These are phyloP conservation scores for Penstemon eatonii DNA, from an alignment of 257 asterid genomes.

Conservation along the genomic window DNA sequence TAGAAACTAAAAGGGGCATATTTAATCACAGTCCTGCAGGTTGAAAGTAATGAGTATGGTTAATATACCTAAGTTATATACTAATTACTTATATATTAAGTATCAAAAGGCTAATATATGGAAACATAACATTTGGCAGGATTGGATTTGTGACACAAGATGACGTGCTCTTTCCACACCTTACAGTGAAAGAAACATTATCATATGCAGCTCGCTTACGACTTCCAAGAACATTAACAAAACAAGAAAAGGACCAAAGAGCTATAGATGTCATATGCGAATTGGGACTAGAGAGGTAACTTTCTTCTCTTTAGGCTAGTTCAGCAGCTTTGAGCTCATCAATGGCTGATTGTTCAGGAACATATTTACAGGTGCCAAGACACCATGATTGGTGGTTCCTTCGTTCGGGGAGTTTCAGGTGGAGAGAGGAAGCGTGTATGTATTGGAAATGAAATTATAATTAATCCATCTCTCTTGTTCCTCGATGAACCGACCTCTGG, in stretches of 20 bases:
- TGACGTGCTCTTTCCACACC: conserved; percentile 92
- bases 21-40: too few species aligned
- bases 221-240: conserved; percentile 64
- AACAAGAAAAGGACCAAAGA: conserved; percentile 69
- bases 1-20: too few species aligned
- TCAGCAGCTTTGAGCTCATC: background rate
- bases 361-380: conserved; percentile 76
- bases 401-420: conserved; percentile 95
- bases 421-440: conserved; percentile 96
- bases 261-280: conserved; percentile 79
- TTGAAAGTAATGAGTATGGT: too few species aligned
- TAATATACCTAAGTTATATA: too few species aligned
- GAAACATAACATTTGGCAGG: conserved; percentile 46
- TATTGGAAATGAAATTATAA: conserved; percentile 86
- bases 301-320: background rate
- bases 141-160: conserved; percentile 99
- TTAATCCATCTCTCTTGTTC: conserved; percentile 85
- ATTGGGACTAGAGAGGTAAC: conserved; percentile 87
- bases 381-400: conserved; percentile 97
- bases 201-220: conserved; percentile 81
- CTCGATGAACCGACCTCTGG: conserved; percentile 98
- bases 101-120: background rate
- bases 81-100: too few species aligned
- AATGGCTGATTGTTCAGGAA: conserved; percentile 5
- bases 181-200: conserved; percentile 84